Conservation (phyloP, 306 rosid species). For the Clitoria ternatea region DNA sequence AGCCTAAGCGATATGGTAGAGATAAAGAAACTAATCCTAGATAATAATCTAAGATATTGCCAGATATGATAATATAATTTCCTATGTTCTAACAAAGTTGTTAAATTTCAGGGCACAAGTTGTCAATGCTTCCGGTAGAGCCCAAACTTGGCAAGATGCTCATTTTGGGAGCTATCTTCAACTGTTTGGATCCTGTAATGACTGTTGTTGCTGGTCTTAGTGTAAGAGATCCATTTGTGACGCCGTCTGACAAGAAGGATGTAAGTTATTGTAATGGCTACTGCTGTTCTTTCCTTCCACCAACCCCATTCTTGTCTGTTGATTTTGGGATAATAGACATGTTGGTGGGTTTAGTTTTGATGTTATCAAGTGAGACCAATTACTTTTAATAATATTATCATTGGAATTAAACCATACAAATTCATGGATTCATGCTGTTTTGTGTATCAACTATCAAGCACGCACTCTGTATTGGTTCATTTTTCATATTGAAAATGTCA, state of each 20-base stretch:
- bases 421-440: constrained; percentile 4
- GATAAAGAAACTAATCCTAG: too few relatives aligned
- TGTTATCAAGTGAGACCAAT: neutral
- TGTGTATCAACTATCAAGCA: constrained; percentile 5
- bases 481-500: constrained; percentile 1
- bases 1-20: too few relatives aligned
- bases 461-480: neutral
- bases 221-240: constrained; percentile 89
- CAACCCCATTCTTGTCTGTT: neutral
- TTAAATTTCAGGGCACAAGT: constrained; percentile 71
- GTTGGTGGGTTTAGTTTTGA: constrained; percentile 10
- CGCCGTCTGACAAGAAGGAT: constrained; percentile 83
- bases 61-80: too few relatives aligned
- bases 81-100: too few relatives aligned
- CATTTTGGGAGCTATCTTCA: constrained; percentile 78
- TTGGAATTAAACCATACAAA: neutral
- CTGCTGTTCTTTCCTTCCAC: neutral
- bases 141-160: constrained; percentile 99
- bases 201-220: constrained; percentile 96
- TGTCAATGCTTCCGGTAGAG: constrained; percentile 89
- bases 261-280: constrained; percentile 49
- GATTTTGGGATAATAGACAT: constrained; percentile 1
- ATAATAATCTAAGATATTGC: too few relatives aligned
- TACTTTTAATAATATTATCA: neutral
- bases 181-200: constrained; percentile 92